These are phyloP conservation scores for Tetracladium maxilliforme DNA, from an alignment of 2,329 filamentous ascomycete species.

Conservation along the genomic window DNA sequence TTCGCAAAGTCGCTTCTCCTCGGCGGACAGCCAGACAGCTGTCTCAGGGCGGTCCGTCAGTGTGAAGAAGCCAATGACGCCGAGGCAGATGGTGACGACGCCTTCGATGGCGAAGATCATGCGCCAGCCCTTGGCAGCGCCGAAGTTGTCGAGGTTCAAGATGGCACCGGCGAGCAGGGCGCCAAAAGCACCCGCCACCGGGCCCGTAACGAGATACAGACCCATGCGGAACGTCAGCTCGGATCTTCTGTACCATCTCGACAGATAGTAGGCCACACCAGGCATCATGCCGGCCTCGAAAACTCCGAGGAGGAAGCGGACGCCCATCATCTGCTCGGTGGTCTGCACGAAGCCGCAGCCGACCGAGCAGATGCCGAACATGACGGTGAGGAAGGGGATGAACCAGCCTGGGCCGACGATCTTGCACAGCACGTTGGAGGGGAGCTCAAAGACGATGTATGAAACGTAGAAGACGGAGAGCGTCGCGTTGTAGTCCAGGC, in stretches of 20 bases:
- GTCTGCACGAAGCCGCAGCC: slow-evolving; percentile 50
- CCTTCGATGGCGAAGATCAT: slow-evolving; percentile 65
- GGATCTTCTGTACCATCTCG: slow-evolving; percentile 52
- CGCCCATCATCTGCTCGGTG: slow-evolving; percentile 34
- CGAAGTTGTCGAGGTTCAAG: slow-evolving; percentile 42
- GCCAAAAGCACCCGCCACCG: slow-evolving; percentile 57
- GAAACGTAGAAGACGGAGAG: slow-evolving; percentile 58
- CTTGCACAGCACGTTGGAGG: slow-evolving; percentile 54
- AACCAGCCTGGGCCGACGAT: slow-evolving; percentile 60
- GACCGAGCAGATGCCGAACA: slow-evolving; percentile 49
- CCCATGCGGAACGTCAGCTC: slow-evolving; percentile 54
- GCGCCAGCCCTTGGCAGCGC: slow-evolving; percentile 40
- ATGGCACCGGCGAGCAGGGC: slow-evolving; percentile 52
- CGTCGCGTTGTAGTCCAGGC: slow-evolving; percentile 55
- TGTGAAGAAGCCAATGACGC: slow-evolving; percentile 45
- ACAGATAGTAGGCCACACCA: slow-evolving; percentile 60
- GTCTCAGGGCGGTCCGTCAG: slow-evolving; percentile 56
- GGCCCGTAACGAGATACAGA: slow-evolving; percentile 57
- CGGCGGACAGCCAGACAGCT: slow-evolving; percentile 47
- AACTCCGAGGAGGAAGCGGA: slow-evolving; percentile 52
- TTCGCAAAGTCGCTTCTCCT: slow-evolving; percentile 52
- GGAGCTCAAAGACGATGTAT: slow-evolving; percentile 62
- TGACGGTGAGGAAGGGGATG: slow-evolving; percentile 44
- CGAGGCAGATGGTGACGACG: slow-evolving; percentile 43
- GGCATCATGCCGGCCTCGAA: slow-evolving; percentile 65